Percentiles rank a stretch among this genome's conserved stretches.
Evolutionary conservation across 768 basidiomycete species (phyloP).

Genomic region (Leucosporidium creatinivorum): DNA sequence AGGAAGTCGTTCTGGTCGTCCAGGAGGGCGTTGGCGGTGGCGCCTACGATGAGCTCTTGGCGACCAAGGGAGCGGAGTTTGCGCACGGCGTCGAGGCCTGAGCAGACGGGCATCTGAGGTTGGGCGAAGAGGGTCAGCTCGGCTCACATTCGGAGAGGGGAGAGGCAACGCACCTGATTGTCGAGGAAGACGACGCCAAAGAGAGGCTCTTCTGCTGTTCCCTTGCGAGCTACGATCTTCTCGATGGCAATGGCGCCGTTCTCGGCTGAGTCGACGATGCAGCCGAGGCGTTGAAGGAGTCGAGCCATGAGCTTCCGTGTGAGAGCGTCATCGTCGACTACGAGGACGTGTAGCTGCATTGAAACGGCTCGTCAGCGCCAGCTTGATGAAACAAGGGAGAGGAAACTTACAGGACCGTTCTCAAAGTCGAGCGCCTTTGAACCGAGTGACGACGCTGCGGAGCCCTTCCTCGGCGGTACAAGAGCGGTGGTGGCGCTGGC

Average conservation of each 20-base stretch:
- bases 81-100: constrained; percentile 61
- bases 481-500: no score
- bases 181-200: constrained; percentile 53
- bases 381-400: no score
- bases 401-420: neutral
- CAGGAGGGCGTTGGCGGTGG: constrained; percentile 38
- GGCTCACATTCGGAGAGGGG: no score
- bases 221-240: constrained; percentile 50
- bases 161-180: constrained; percentile 50
- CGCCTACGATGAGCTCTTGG: constrained; percentile 62
- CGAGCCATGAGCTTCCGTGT: constrained; percentile 75
- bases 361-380: no score
- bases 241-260: constrained; percentile 72
- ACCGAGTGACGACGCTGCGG: no score
- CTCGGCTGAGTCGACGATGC: constrained; percentile 69
- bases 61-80: constrained; percentile 60
- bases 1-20: constrained; percentile 37
- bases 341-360: constrained; percentile 26
- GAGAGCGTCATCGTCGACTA: constrained; percentile 55
- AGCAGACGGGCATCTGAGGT: constrained; percentile 45
- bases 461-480: no score
- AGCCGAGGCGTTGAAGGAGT: constrained; percentile 66
- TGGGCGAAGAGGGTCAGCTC: neutral
- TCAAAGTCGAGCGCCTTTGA: neutral
- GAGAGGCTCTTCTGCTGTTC: neutral